Evolutionary conservation across 2,329 filamentous ascomycete genomes (phyloP), one percentile per base, ranked within the genome.

Genomic region (Cucurbitaria berberidis): DNA sequence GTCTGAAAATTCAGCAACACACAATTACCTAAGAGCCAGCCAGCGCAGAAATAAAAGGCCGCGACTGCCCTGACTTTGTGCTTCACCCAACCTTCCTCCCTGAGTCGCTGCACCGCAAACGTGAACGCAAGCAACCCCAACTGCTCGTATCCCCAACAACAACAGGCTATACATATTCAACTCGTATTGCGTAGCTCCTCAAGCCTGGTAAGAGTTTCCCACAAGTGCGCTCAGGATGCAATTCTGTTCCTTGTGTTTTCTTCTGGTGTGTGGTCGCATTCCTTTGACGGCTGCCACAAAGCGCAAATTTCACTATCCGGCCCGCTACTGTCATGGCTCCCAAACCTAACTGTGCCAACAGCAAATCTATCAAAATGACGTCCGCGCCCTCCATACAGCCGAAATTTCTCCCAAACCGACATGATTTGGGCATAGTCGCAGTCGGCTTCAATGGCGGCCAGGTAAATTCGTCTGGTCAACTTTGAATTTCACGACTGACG

Each of bases 381-480:
- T 77, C 78, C 49, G 83, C 85, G 27, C 81, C 85, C 3, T 84
- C 84, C 6, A 81, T 87, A 57, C 72, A 80, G 43, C 82, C 85
- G 55, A 92, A 89, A 72, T 98, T 97, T 80, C 88, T 98, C 65
- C 82, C 88, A 60, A 83, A 88, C 71, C 85, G 87, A 27, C 83
- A 90, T 70, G 88, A 98, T 70, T 83, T 99, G 60, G 95, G 93
- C 58, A 85, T 99, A 51, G 91, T 98, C 32, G 92, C 93, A 44
- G 95, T 98, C 32, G 93, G 93, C 59, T 99, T 98, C 81, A 96
- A 92, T 48, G 93, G 93, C 63, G 95, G 95, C 51, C 95, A 97
- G 86, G 92, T 95, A 86, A 66, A 82, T 9, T 53, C 38, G 30
- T 8, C 26, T 7, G 10, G 4, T 22, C 18, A 18, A 42, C 49